phyloP scores from a whole-genome alignment of 148 eudicot species.

The Vaccinium macrocarpon region DNA sequence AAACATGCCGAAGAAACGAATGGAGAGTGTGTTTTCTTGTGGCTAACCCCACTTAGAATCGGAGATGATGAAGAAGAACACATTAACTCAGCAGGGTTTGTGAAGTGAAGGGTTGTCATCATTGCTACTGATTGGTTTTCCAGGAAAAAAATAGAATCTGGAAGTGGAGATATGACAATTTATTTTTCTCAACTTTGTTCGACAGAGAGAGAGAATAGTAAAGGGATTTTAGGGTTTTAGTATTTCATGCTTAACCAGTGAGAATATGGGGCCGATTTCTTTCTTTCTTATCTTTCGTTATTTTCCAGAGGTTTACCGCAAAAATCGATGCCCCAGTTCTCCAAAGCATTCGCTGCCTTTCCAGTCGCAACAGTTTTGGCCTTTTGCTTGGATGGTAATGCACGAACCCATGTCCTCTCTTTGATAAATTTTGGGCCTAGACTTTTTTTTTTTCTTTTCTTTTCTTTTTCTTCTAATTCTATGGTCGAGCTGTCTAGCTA shows the following conservation, averaged over 20 bases:
- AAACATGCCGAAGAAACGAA: slow-evolving; percentile 25
- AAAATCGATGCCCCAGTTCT: background rate
- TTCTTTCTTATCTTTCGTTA: background rate
- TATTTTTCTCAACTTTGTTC: background rate
- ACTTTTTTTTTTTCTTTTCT: too few relatives aligned
- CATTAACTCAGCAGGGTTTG: slow-evolving; percentile 27
- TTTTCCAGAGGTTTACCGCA: background rate
- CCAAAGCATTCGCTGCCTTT: background rate
- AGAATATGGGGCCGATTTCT: too few relatives aligned
- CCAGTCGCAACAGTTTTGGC: background rate
- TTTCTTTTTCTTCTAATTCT: too few relatives aligned
- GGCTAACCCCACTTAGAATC: slow-evolving; percentile 32
- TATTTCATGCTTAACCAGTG: background rate
- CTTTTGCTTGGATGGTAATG: background rate
- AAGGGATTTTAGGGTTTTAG: slow-evolving; percentile 11
- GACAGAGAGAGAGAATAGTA: background rate
- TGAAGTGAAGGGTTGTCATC: slow-evolving; percentile 38
- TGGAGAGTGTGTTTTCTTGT: slow-evolving; percentile 33
- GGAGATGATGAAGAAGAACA: slow-evolving; percentile 29
- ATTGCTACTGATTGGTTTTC: background rate
- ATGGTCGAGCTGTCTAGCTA: too few relatives aligned
- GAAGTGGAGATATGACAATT: background rate
- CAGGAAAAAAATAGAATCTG: background rate
- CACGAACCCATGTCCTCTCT: background rate
- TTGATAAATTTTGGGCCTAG: background rate